Evolutionary conservation across 345 rosid species (phyloP).

Genomic region (Arabis hirsuta): DNA sequence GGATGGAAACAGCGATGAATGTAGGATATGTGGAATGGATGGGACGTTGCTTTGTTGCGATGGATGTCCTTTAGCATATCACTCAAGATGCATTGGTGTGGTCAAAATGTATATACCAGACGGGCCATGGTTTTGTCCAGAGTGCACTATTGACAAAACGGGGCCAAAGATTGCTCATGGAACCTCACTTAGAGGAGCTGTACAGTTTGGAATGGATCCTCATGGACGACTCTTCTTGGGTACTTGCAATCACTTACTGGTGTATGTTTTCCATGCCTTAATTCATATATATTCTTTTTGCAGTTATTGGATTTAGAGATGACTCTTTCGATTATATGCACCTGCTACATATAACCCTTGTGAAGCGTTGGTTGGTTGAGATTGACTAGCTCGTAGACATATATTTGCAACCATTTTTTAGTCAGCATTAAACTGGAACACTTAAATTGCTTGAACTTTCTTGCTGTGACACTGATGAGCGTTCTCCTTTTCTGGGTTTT

Average conservation of each 20-base stretch:
- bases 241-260: constrained; percentile 78
- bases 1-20: constrained; percentile 83
- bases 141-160: constrained; percentile 63
- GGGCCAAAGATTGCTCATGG: constrained; percentile 57
- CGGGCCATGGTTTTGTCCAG: constrained; percentile 87
- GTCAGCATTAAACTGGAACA: not conserved
- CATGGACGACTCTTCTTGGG: constrained; percentile 80
- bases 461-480: constrained; percentile 15
- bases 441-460: constrained; percentile 8
- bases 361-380: constrained; percentile 2
- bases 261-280: constrained; percentile 64
- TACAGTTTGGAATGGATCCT: constrained; percentile 70
- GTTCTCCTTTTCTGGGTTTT: not conserved
- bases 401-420: not conserved
- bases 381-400: constrained; percentile 17
- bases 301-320: constrained; percentile 7
- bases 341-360: not conserved
- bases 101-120: constrained; percentile 76
- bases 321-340: not conserved
- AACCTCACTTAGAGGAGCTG: constrained; percentile 75
- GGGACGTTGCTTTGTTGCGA: constrained; percentile 92
- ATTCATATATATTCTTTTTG: constrained; percentile 11
- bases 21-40: constrained; percentile 92
- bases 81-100: constrained; percentile 88
- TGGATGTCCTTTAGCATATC: constrained; percentile 89